Base-by-base conservation (phyloP, 352 stramenopile species). In the Pythium grandisporangium region DNA sequence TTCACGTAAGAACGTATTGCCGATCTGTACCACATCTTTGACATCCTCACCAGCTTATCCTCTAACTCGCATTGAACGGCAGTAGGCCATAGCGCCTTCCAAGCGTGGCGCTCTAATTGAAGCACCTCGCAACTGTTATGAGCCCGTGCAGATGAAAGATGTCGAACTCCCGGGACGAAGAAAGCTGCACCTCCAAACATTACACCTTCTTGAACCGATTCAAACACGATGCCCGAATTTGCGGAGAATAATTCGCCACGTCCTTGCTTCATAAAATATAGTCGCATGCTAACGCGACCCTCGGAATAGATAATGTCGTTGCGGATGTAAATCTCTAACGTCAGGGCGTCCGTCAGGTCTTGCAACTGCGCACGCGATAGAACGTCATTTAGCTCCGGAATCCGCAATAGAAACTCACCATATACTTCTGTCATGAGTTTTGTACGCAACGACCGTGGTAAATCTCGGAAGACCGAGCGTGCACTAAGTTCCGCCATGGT, bases 161-260 rank as follows among this genome's bases (percentile, higher is more conserved):
- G 68, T 17, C 57, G 62, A 1, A 63, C 50, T 1, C 64, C 59
- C 7, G 55, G 64, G 2, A 84, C 43, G 25, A 88, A 85, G 40
- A 88, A 85, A 4, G 57, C 45, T 22, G 78, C 74, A 35, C 84
- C 70, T 3, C 71, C 74, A 38, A 88, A 85, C 0, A 85, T 37
- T 22, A 45, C 39, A 1, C 66, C 71, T 2, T 7, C 33, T 0
- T 50, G 33, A 2, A 70, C 41, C 21, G 60, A 40, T 0, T 45
- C 55, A 29, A 66, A 84, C 2, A 76, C 60, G 6, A 76, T 51
- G 11, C 54, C 48, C 4, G 66, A 68, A 10, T 48, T 36, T 0
- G 69, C 54, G 0, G 58, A 50, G 23, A 66, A 77, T 2, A 74
- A 37, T 37, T 88, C 74, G 1, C 55, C 74, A 30, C 51, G 42